These are phyloP conservation scores for Microsporum audouinii DNA, from an alignment of 2,329 filamentous ascomycete genomes.

Conservation along the genomic window DNA sequence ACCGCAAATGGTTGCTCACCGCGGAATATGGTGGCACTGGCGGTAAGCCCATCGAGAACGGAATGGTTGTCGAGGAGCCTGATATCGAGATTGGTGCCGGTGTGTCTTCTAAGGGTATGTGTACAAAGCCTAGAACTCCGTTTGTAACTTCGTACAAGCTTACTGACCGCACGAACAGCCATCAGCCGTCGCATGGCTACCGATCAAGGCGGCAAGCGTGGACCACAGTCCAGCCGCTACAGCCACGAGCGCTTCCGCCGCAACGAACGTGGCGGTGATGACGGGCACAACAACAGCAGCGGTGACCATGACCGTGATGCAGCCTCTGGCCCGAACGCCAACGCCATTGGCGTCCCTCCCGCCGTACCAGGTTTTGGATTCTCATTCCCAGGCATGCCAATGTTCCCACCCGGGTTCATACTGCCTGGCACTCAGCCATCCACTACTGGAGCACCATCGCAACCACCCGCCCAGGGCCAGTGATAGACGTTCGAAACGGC, in stretches of 20 bases:
- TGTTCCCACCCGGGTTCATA: constrained; percentile 40
- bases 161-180: constrained; percentile 25
- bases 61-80: constrained; percentile 88
- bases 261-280: constrained; percentile 17
- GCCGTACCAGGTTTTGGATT: constrained; percentile 47
- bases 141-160: not conserved
- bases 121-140: not conserved
- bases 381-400: constrained; percentile 39
- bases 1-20: constrained; percentile 92
- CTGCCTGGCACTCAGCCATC: constrained; percentile 18
- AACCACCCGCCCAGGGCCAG: constrained; percentile 31
- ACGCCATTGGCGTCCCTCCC: constrained; percentile 41
- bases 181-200: constrained; percentile 43
- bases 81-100: constrained; percentile 98
- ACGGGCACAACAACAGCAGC: constrained; percentile 17
- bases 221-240: constrained; percentile 36
- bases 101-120: constrained; percentile 75
- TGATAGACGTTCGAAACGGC: constrained; percentile 14
- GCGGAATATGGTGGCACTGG: constrained; percentile 90
- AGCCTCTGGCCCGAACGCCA: constrained; percentile 20
- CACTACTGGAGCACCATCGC: constrained; percentile 20
- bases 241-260: constrained; percentile 21
- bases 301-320: constrained; percentile 26
- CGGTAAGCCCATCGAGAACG: constrained; percentile 64
- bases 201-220: constrained; percentile 39